phyloP scores from a whole-genome alignment of 495 filamentous ascomycete genomes.

The Sporormia fimetaria region DNA sequence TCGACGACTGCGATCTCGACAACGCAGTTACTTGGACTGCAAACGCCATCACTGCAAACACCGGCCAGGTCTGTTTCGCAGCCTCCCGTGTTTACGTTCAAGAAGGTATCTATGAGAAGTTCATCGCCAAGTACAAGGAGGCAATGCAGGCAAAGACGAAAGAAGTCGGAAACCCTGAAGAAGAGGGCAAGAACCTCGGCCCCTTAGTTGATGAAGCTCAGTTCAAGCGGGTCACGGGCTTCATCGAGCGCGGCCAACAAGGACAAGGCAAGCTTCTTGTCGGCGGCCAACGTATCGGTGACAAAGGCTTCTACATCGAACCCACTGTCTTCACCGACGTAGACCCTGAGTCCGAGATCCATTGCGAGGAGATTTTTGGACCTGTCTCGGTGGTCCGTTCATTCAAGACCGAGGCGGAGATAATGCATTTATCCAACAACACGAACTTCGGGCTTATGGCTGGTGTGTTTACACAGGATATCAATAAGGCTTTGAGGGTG shows the following conservation, averaged over 20 bases:
- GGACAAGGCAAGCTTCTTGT: constrained; percentile 18
- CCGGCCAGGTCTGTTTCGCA: constrained; percentile 46
- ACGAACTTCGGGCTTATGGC: constrained; percentile 37
- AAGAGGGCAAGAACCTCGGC: constrained; percentile 20
- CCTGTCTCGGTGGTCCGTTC: constrained; percentile 37
- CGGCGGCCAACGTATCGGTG: constrained; percentile 22
- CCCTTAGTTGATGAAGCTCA: constrained; percentile 29
- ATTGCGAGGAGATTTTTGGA: constrained; percentile 44
- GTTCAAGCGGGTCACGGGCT: constrained; percentile 28
- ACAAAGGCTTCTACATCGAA: constrained; percentile 36
- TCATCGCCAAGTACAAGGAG: constrained; percentile 33
- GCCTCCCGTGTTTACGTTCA: constrained; percentile 45
- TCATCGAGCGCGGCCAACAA: constrained; percentile 25
- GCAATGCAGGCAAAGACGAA: constrained; percentile 28
- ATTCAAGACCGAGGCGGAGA: constrained; percentile 44
- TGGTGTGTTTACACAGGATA: constrained; percentile 39
- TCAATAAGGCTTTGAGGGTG: constrained; percentile 40
- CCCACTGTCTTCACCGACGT: constrained; percentile 39
- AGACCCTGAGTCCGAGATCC: constrained; percentile 30
- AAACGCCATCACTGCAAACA: constrained; percentile 39
- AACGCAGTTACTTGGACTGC: constrained; percentile 35
- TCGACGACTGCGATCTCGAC: constrained; percentile 38
- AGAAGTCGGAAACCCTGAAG: constrained; percentile 26
- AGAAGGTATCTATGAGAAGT: constrained; percentile 43
- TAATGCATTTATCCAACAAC: constrained; percentile 37